These are phyloP conservation scores for Arxiozyma bovina DNA, from an alignment of 1,139 yeast species.

Conservation along the genomic window DNA sequence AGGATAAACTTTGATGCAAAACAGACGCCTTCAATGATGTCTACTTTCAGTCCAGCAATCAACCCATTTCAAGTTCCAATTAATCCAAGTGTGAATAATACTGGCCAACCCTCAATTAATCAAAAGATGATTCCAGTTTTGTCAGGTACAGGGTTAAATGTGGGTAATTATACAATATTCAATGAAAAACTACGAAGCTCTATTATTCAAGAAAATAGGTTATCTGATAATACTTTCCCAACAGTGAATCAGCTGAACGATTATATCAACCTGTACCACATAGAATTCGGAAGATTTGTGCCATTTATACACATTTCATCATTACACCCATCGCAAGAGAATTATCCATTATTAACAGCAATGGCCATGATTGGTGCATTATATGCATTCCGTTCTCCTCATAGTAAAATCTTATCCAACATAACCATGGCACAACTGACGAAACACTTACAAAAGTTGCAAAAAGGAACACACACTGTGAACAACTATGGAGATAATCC, in stretches of 20 bases:
- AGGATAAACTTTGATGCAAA: neutral
- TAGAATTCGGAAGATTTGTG: slow-evolving; percentile 68
- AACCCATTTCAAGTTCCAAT: neutral
- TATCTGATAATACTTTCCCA: slow-evolving; percentile 54
- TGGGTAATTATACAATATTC: slow-evolving; percentile 26
- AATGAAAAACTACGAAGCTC: slow-evolving; percentile 44
- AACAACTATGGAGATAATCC: neutral
- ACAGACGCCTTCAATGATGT: neutral
- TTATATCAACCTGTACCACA: slow-evolving; percentile 59
- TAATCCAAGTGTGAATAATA: neutral
- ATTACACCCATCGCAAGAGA: slow-evolving; percentile 47
- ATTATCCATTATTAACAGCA: slow-evolving; percentile 64
- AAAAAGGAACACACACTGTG: neutral
- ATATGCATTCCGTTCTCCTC: slow-evolving; percentile 71
- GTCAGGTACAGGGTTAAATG: neutral
- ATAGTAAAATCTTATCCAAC: slow-evolving; percentile 69
- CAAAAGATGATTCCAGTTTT: neutral
- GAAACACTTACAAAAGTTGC: slow-evolving; percentile 25
- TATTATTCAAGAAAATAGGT: slow-evolving; percentile 45
- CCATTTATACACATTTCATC: slow-evolving; percentile 76
- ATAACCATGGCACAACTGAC: slow-evolving; percentile 71
- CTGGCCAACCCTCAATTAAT: neutral
- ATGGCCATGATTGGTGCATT: slow-evolving; percentile 91
- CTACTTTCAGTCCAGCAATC: neutral
- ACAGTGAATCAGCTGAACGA: slow-evolving; percentile 63